Percentiles rank a stretch among this genome's conserved stretches.
Evolutionary conservation across 495 filamentous ascomycete genomes (phyloP).

Genomic region (Endocarpon pusillum): DNA sequence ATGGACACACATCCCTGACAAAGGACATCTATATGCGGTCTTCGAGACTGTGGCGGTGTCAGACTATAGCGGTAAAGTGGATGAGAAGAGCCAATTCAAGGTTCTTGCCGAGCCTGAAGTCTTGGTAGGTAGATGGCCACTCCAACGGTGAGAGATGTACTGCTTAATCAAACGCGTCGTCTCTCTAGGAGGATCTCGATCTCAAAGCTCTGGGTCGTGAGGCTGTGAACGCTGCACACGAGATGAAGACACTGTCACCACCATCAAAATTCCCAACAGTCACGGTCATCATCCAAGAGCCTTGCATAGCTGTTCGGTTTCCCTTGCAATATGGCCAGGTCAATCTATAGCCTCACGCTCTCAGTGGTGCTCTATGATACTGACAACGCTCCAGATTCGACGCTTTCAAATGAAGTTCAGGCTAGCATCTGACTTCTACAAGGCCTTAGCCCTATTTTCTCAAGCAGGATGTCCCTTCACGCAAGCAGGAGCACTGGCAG

Average conservation of each 20-base stretch:
- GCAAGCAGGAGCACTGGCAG: slow-evolving; percentile 5
- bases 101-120: neutral
- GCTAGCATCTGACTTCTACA: slow-evolving; percentile 18
- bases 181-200: slow-evolving; percentile 1
- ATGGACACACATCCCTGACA: neutral
- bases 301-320: slow-evolving; percentile 18
- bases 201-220: neutral
- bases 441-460: slow-evolving; percentile 13
- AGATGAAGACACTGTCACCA: slow-evolving; percentile 11
- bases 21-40: neutral
- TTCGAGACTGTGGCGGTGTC: neutral
- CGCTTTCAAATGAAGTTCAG: slow-evolving; percentile 29
- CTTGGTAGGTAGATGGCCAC: no score
- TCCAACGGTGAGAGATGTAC: no score
- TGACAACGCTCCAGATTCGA: slow-evolving; percentile 17
- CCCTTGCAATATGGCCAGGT: slow-evolving; percentile 8
- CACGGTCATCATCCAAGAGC: slow-evolving; percentile 11
- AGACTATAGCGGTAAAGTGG: neutral
- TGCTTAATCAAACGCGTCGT: no score
- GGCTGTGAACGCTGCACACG: slow-evolving; percentile 4
- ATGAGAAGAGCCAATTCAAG: neutral
- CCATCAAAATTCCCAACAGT: slow-evolving; percentile 8
- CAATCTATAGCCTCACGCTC: neutral
- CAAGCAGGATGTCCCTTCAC: slow-evolving; percentile 15
- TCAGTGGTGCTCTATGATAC: neutral